A percentile compares a stretch with the other conserved stretches of the same genome.
phyloP scores from a whole-genome alignment of 495 filamentous ascomycete species.

The Parathielavia hyrcaniae region DNA sequence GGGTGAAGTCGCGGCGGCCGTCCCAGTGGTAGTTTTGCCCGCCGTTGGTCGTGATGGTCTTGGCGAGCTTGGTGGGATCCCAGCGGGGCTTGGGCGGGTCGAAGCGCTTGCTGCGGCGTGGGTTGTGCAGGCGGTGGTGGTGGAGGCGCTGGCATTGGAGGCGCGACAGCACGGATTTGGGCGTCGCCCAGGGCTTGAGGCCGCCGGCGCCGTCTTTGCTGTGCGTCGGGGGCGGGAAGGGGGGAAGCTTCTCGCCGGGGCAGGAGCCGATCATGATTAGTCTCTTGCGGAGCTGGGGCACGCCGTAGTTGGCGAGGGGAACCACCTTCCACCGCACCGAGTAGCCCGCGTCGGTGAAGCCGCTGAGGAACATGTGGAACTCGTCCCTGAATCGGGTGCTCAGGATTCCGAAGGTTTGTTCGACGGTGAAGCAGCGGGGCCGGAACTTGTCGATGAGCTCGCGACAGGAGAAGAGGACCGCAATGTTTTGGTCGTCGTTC shows the following conservation, averaged over 20 bases:
- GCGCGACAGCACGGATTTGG: conserved; percentile 22
- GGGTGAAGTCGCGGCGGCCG: conserved; percentile 60
- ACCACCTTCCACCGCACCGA: conserved; percentile 53
- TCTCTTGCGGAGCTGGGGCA: conserved; percentile 43
- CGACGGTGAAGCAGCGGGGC: conserved; percentile 72
- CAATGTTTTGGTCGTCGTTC: conserved; percentile 69
- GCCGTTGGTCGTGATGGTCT: conserved; percentile 65
- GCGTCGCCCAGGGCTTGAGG: conserved; percentile 31
- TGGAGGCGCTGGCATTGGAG: conserved; percentile 46
- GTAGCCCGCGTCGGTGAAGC: conserved; percentile 61
- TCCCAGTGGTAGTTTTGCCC: conserved; percentile 63
- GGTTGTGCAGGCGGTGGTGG: conserved; percentile 25
- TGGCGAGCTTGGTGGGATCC: conserved; percentile 37
- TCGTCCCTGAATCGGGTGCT: conserved; percentile 44
- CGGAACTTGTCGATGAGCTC: conserved; percentile 53
- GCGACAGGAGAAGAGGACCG: conserved; percentile 58
- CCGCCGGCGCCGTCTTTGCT: conserved; percentile 40
- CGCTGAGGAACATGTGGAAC: conserved; percentile 57
- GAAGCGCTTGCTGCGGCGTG: conserved; percentile 18
- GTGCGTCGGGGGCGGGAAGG: conserved; percentile 65
- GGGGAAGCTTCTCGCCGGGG: conserved; percentile 67
- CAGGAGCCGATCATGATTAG: conserved; percentile 74
- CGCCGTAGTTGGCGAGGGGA: conserved; percentile 45
- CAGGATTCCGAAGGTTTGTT: conserved; percentile 69
- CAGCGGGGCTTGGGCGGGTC: conserved; percentile 32